These are phyloP conservation scores for Sarocladiaceae sp. DNA, from an alignment of 2,329 filamentous ascomycete genomes.

Conservation along the genomic window DNA sequence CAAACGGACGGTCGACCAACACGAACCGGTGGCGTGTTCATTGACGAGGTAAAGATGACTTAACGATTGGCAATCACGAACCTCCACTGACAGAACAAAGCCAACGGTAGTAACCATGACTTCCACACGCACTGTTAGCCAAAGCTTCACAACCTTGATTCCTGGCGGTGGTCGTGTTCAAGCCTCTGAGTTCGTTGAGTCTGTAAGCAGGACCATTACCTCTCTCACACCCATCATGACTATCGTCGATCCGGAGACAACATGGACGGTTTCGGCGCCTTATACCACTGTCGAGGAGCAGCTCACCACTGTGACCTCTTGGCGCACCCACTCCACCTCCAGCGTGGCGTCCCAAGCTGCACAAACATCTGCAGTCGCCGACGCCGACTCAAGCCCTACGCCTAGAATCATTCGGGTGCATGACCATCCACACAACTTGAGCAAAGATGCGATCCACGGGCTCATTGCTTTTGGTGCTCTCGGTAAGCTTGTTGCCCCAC, in stretches of 20 bases:
- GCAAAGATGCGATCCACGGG: constrained; percentile 20
- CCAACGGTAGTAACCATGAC: not conserved
- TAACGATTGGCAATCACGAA: not conserved
- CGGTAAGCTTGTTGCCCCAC: constrained; percentile 18
- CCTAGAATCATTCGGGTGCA: constrained; percentile 5
- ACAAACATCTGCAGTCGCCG: constrained; percentile 1
- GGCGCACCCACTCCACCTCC: no score
- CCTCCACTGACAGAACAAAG: no score
- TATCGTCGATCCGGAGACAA: constrained; percentile 1
- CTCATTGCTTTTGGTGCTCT: constrained; percentile 29
- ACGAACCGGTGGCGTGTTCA: not conserved
- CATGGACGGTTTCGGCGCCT: no score
- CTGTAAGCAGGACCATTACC: not conserved
- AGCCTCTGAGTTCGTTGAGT: not conserved
- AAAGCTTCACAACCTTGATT: constrained; percentile 5
- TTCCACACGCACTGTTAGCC: not conserved
- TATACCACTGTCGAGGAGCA: no score
- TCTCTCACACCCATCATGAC: constrained; percentile 4
- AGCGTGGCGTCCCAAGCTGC: not conserved
- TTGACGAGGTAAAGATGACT: not conserved
- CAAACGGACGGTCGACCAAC: not conserved
- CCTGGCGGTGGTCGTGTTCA: not conserved
- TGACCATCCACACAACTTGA: constrained; percentile 1
- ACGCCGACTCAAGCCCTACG: constrained; percentile 5
- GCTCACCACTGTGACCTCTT: not conserved